These are phyloP conservation scores for Acacia pycnantha DNA, from an alignment of 331 rosid genomes.

Conservation along the genomic window DNA sequence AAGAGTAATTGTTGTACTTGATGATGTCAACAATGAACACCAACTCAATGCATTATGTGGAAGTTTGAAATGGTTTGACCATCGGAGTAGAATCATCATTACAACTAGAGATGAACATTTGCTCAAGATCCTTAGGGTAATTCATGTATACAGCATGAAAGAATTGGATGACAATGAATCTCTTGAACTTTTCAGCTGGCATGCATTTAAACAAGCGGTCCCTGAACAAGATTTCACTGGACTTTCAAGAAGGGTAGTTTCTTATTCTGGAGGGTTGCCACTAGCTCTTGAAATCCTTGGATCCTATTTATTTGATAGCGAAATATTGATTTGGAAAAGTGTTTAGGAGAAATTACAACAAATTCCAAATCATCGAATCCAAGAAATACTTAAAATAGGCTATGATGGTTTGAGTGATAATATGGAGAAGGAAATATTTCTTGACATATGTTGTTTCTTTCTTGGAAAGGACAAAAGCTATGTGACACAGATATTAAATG, in stretches of 20 bases:
- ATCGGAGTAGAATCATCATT: not conserved
- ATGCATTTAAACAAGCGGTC: not conserved
- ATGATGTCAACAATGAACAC: not conserved
- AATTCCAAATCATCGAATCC: not conserved
- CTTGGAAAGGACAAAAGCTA: not conserved
- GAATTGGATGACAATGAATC: not conserved
- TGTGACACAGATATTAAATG: not conserved
- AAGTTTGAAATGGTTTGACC: not conserved
- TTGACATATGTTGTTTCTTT: constrained; percentile 6
- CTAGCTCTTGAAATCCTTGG: not conserved
- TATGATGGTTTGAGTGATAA: not conserved
- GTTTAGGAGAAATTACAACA: not conserved
- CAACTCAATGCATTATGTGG: not conserved
- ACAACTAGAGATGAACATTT: not conserved
- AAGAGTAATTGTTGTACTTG: not conserved
- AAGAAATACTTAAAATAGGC: not conserved
- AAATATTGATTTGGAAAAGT: not conserved
- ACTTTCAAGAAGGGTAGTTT: not conserved
- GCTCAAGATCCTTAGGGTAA: not conserved
- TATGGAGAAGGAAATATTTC: not conserved
- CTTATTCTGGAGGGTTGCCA: not conserved
- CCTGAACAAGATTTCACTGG: not conserved
- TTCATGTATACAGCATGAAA: not conserved
- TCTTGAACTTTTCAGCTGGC: not conserved
- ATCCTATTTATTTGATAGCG: not conserved